Percentiles rank a stretch among this genome's conserved stretches.
Evolutionary conservation across 345 rosid species (phyloP).

Genomic region (Lepidium aucheri): DNA sequence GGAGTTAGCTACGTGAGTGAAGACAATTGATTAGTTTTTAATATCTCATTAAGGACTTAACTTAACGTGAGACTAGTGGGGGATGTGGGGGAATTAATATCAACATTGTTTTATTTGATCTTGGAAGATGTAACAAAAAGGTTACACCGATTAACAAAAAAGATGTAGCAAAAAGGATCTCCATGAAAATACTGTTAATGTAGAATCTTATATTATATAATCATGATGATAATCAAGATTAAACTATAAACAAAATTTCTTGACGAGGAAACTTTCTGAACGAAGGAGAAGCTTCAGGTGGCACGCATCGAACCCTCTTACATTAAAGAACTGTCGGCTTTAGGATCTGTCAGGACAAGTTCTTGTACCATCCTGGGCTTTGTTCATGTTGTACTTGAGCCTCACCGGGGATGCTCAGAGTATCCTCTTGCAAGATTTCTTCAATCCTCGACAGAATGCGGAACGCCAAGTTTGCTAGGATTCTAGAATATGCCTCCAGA

Average conservation of each 20-base stretch:
- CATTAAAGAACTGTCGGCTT: background rate
- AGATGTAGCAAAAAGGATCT: background rate
- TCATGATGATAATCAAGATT: background rate
- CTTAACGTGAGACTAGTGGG: constrained; percentile 13
- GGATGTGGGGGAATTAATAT: background rate
- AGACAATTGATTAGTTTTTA: constrained; percentile 1
- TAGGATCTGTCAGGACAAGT: background rate
- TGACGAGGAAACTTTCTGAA: background rate
- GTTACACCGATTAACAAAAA: too few relatives aligned
- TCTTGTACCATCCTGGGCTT: background rate
- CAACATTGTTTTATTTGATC: background rate
- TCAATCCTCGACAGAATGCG: constrained; percentile 51
- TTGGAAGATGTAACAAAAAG: background rate
- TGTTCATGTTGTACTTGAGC: background rate
- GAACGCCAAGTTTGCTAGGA: constrained; percentile 57
- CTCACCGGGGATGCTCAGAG: constrained; percentile 29
- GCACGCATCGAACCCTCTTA: background rate
- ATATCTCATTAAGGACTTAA: background rate
- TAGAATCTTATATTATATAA: background rate
- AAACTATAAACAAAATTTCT: background rate
- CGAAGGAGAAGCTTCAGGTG: constrained; percentile 13
- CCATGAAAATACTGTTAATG: background rate
- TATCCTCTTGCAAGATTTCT: constrained; percentile 68
- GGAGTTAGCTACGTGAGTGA: constrained; percentile 6
- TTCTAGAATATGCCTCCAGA: constrained; percentile 73